phyloP scores from a whole-genome alignment of 192 early-diverging fungal genomes.

The Entomortierella chlamydospora region DNA sequence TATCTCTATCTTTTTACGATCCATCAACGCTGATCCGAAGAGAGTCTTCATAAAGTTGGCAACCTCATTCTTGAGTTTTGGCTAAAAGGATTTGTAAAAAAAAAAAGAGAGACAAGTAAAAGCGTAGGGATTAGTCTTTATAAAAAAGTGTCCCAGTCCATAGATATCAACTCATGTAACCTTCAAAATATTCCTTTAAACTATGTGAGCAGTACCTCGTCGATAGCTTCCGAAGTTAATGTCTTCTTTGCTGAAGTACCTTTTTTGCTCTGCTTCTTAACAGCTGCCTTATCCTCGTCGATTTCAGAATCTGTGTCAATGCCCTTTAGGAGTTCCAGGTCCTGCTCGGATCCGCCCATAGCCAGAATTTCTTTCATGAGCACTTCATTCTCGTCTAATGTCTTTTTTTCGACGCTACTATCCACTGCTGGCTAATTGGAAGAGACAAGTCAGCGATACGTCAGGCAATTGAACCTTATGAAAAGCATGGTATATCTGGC shows the following conservation, averaged over 20 bases:
- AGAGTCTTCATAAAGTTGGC: conserved; percentile 50
- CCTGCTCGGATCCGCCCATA: conserved; percentile 44
- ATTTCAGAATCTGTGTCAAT: conserved; percentile 44
- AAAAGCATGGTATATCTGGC: no score
- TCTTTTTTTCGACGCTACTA: not conserved
- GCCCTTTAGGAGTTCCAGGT: conserved; percentile 33
- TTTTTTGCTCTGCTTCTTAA: not conserved
- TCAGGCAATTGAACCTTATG: no score
- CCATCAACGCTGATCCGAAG: conserved; percentile 30
- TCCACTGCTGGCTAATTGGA: not conserved
- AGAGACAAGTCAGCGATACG: no score
- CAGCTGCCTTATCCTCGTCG: conserved; percentile 21
- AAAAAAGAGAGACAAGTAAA: not conserved
- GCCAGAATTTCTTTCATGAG: conserved; percentile 50
- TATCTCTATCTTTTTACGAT: conserved; percentile 18
- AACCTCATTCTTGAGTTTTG: conserved; percentile 37
- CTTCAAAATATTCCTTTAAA: no score
- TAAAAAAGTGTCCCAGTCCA: no score
- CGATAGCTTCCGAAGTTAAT: not conserved
- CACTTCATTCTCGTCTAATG: conserved; percentile 3
- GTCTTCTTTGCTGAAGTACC: not conserved
- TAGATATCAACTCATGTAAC: no score
- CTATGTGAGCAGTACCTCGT: conserved; percentile 3
- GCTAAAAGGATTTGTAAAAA: conserved; percentile 6
- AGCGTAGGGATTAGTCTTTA: not conserved